Conservation (phyloP, 2,329 filamentous ascomycete genomes). For the Fusarium sp. region DNA sequence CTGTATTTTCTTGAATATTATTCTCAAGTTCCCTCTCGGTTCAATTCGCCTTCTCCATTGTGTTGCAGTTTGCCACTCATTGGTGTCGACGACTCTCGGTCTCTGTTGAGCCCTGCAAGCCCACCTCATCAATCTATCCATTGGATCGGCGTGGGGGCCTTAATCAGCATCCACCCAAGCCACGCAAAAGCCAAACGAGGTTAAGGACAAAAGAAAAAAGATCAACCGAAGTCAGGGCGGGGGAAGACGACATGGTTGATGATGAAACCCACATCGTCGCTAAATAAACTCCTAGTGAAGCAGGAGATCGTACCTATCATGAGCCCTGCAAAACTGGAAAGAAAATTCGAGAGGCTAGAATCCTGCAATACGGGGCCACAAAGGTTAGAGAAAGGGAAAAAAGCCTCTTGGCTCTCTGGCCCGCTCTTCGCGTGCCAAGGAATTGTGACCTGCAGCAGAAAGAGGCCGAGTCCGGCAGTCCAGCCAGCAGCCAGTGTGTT, state of each 20-base stretch:
- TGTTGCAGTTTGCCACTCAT: slow-evolving; percentile 21
- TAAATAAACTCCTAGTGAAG: slow-evolving; percentile 12
- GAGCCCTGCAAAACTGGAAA: slow-evolving; percentile 15
- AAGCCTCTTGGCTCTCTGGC: slow-evolving; percentile 13
- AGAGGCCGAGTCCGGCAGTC: slow-evolving; percentile 29
- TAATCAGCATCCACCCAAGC: slow-evolving; percentile 4
- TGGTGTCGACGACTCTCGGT: background rate
- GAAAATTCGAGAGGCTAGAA: slow-evolving; percentile 9
- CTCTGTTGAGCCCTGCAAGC: background rate
- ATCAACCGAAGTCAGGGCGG: slow-evolving; percentile 13
- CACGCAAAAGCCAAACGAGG: background rate
- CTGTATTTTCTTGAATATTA: background rate
- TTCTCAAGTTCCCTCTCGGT: background rate
- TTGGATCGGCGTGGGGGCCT: slow-evolving; percentile 17
- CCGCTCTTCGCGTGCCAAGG: slow-evolving; percentile 16
- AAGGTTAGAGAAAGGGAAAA: background rate
- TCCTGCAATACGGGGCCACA: background rate
- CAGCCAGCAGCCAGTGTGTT: slow-evolving; percentile 1
- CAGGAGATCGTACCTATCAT: slow-evolving; percentile 31
- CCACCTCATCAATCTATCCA: slow-evolving; percentile 19
- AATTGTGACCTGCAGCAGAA: slow-evolving; percentile 10
- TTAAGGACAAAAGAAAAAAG: slow-evolving; percentile 1
- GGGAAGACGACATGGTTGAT: slow-evolving; percentile 17
- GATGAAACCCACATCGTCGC: slow-evolving; percentile 20
- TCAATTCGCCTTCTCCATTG: background rate